A percentile compares a stretch with the other conserved stretches of the same genome.
phyloP scores from a whole-genome alignment of 495 filamentous ascomycete species.

The Pseudoneurospora amorphoporcata region DNA sequence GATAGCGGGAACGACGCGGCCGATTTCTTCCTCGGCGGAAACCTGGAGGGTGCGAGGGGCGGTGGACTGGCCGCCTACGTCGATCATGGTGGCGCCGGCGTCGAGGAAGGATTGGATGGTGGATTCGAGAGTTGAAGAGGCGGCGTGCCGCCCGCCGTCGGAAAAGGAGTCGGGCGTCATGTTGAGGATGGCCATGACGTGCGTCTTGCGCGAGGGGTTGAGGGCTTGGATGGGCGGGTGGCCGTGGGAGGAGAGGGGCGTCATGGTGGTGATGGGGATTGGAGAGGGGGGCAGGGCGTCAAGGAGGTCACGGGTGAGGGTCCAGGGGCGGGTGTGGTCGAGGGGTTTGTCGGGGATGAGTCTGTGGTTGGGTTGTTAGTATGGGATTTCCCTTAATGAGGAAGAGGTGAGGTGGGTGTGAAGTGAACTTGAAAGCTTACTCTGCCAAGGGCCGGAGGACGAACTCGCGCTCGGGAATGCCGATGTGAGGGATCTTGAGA shows the following conservation, averaged over 20 bases:
- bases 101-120: conserved; percentile 50
- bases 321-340: conserved; percentile 38
- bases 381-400: not conserved
- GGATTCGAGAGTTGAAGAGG: conserved; percentile 17
- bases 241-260: conserved; percentile 46
- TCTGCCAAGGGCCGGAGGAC: conserved; percentile 84
- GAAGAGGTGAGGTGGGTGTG: not conserved
- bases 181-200: conserved; percentile 91
- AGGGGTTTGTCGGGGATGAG: conserved; percentile 53
- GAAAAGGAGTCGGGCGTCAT: conserved; percentile 96
- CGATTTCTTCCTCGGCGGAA: conserved; percentile 58
- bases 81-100: conserved; percentile 70
- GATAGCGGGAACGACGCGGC: conserved; percentile 71
- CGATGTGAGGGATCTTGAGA: conserved; percentile 72
- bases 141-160: conserved; percentile 60
- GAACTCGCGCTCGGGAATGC: conserved; percentile 88
- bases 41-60: conserved; percentile 62
- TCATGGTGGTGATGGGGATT: conserved; percentile 53
- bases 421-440: conserved; percentile 42
- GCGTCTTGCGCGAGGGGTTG: conserved; percentile 54
- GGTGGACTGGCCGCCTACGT: conserved; percentile 89
- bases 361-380: conserved; percentile 25
- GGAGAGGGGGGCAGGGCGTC: conserved; percentile 44
- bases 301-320: conserved; percentile 48
- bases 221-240: conserved; percentile 54